Evolutionary conservation across 2,329 filamentous ascomycete species (phyloP), one percentile per base, ranked within the genome.

Genomic region (Calycina marina): DNA sequence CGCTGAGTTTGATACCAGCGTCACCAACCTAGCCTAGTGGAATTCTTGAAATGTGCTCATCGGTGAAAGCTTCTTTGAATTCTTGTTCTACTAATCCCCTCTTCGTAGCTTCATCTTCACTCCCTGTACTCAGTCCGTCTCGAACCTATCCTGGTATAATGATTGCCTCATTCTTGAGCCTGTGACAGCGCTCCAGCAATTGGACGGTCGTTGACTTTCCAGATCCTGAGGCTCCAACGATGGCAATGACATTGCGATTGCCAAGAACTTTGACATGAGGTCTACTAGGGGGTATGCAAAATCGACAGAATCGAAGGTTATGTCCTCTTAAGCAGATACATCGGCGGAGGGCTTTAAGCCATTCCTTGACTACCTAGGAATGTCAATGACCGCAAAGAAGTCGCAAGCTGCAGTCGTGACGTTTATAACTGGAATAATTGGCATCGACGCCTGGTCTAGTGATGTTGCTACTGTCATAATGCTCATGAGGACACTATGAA

Each of bases 1-100:
- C 78, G n/a, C 77, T 83, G 1, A 90, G 60, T 49, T 80, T 82
- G 28, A 77, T 74, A 3, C 82, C 82, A 17, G 67, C 67, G 44
- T 86, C 79, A 1, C 82, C 82, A 1, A 88, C 80, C 2, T 85
- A 85, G 1, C 72, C 77, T 73, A 56, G 51, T 2, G 3, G 25
- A n/a, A 82, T 57, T 13, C 65, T 65, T 28, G 68, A 62, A 35
- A 82, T 74, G 44, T 77, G 81, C 37, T 79, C 75, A 41, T 77
- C 68, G 0, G 76, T 76, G 51, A 77, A 80, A 0, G 76, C 68
- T 47, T 80, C 72, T 26, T 61, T 59, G 40, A 75, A 80, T 4
- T 77, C 77, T 26, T 70, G 64, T 38, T 63, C 62, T 3, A 80
- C 74, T 30, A 79, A 58, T 34, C 63, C 57, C 39, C 60, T 58